Base-by-base conservation (phyloP, 1,139 yeast genomes). In the Blastobotrys illinoisensis region DNA sequence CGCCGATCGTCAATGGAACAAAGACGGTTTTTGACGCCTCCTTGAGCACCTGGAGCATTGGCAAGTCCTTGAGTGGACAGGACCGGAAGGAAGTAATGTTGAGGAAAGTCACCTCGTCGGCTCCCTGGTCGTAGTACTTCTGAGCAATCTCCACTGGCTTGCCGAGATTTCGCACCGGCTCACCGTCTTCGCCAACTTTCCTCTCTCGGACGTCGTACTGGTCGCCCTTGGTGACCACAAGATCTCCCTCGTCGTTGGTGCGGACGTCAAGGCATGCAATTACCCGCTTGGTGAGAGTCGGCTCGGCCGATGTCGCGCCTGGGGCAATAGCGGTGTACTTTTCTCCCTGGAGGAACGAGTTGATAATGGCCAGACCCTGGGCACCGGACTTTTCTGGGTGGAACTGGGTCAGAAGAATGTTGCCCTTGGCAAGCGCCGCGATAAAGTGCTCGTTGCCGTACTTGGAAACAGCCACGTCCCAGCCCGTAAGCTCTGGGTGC, bases 191-290 rank as follows among this genome's bases (percentile, higher is more conserved):
- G 19, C 68, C 74, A 5, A 67, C 69, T 14, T 73, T 66, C 59
- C 85, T 79, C 65, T 90, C 97, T 62, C 99, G 81, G 2, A 93
- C 99, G 71, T 93, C 96, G 68, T 93, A 93, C 69, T 93, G 99
- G 66, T 93, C 99, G 56, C 99, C 99, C 71, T 93, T 93, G 0
- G 99, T 93, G 36, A 93, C 99, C 0, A 93, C 98, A 62, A 93
- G 77, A 67, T 93, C 99, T 43, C 99, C 99, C 45, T 78, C 77
- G 66, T 93, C 99, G 67, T 93, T 93, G 7, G 96, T 79, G 66
- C 99, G 83, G n/a, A 93, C 99, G 68, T 93, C 99, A 50, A 93
- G 73, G 71, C 99, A 93, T 0, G 99, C 99, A 70, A 93, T 90
- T 21, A 93, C 81, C 71, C 99, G 84, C 67, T 95, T 80, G 0